phyloP scores from a whole-genome alignment of 768 basidiomycete species.

The Mycena rosella region DNA sequence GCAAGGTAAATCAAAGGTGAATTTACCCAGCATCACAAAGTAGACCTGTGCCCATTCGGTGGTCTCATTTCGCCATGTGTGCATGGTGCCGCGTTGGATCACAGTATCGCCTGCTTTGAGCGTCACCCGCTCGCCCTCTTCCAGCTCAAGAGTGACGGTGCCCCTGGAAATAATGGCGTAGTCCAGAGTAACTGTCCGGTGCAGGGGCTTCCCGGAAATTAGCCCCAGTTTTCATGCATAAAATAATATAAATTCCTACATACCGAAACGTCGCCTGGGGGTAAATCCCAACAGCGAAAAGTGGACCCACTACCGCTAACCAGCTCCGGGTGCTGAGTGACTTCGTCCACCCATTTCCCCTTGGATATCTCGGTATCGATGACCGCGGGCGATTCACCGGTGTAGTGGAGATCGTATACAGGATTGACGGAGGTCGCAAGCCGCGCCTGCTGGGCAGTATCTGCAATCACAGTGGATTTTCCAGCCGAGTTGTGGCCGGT shows the following conservation, averaged over 20 bases:
- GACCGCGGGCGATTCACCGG: constrained; percentile 14
- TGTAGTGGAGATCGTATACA: constrained; percentile 22
- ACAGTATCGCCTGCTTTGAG: constrained; percentile 43
- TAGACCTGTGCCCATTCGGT: constrained; percentile 42
- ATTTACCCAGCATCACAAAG: constrained; percentile 37
- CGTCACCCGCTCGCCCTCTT: constrained; percentile 37
- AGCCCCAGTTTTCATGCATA: too few relatives aligned
- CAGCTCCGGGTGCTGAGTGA: constrained; percentile 6
- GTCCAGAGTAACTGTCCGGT: constrained; percentile 43
- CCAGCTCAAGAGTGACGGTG: constrained; percentile 37
- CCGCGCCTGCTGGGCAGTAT: constrained; percentile 8
- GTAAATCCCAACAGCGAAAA: constrained; percentile 21
- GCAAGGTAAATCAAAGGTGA: background rate
- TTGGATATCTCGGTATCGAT: constrained; percentile 28
- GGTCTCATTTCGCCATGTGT: constrained; percentile 43
- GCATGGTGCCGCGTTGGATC: constrained; percentile 44
- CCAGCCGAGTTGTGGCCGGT: constrained; percentile 31
- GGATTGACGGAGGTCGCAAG: background rate
- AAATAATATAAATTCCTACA: background rate
- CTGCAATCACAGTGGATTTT: constrained; percentile 22
- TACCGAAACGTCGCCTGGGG: constrained; percentile 26
- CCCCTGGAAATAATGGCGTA: constrained; percentile 41
- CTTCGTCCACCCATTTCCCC: constrained; percentile 33
- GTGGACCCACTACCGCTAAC: constrained; percentile 12
- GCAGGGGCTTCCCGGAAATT: constrained; percentile 34